A percentile compares a stretch with the other conserved stretches of the same genome.
Conservation (phyloP, 2,329 filamentous ascomycete species). For the Penicillium occitanis region DNA sequence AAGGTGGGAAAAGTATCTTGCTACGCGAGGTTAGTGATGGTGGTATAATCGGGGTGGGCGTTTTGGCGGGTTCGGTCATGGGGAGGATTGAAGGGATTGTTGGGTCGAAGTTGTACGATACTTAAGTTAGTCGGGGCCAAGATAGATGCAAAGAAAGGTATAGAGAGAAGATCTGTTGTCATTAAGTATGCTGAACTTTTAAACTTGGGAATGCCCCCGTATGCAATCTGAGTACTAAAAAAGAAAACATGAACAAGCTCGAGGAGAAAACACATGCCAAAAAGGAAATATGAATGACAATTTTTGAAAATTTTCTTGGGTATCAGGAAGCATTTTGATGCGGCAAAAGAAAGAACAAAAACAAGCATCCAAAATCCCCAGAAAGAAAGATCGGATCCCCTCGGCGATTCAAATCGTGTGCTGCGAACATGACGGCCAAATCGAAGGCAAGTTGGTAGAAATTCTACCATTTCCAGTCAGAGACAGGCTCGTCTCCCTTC, state of each 20-base stretch:
- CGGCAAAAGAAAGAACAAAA: neutral
- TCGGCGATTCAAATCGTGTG: neutral
- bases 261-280: neutral
- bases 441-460: no score
- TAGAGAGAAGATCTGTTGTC: slow-evolving; percentile 1
- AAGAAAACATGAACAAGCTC: neutral
- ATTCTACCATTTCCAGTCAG: neutral
- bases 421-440: neutral
- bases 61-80: slow-evolving; percentile 48
- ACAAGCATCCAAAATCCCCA: neutral
- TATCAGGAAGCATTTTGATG: neutral
- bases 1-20: slow-evolving; percentile 50
- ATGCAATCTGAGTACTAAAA: neutral
- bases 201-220: neutral
- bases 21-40: slow-evolving; percentile 53
- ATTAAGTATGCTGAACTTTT: neutral
- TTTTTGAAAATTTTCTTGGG: neutral
- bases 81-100: slow-evolving; percentile 34
- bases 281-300: neutral
- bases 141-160: neutral
- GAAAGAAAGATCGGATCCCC: neutral
- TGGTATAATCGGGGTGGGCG: slow-evolving; percentile 53
- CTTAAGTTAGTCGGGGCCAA: neutral
- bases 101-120: slow-evolving; percentile 22
- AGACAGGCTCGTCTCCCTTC: neutral